These are phyloP conservation scores for Coelastrella sp. DNA, from an alignment of 139 green algal species.

Conservation along the genomic window DNA sequence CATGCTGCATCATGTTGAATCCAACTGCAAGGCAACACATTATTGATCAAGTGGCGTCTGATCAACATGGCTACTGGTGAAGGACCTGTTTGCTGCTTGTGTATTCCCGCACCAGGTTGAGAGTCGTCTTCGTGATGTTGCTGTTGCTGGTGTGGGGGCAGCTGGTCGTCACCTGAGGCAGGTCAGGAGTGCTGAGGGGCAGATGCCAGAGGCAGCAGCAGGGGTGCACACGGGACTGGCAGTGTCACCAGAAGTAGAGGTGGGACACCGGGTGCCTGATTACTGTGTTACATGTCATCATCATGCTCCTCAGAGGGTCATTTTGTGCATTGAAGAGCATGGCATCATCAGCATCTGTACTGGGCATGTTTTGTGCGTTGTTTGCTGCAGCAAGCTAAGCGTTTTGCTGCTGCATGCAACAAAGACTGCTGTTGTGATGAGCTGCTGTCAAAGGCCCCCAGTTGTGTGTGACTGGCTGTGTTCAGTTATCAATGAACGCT, in stretches of 20 bases:
- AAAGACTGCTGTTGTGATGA: no score
- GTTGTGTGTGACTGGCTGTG: no score
- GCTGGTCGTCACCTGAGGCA: neutral
- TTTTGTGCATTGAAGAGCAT: no score
- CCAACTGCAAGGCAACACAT: neutral
- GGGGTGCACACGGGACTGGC: neutral
- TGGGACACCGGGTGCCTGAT: neutral
- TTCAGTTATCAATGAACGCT: no score
- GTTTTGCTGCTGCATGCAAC: no score
- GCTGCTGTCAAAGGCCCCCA: no score
- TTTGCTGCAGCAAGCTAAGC: no score
- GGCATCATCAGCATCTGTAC: no score
- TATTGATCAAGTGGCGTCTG: neutral
- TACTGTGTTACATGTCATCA: neutral
- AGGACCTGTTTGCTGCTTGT: neutral
- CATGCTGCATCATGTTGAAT: neutral
- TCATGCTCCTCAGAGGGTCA: no score
- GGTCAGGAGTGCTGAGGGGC: neutral
- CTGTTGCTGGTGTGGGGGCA: neutral
- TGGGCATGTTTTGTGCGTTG: no score
- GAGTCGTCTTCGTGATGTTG: neutral
- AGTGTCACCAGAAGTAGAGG: neutral
- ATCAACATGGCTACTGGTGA: neutral
- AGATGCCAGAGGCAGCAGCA: neutral
- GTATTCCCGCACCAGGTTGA: neutral